phyloP scores from a whole-genome alignment of 2,329 filamentous ascomycete genomes.

The Fusarium graminum region DNA sequence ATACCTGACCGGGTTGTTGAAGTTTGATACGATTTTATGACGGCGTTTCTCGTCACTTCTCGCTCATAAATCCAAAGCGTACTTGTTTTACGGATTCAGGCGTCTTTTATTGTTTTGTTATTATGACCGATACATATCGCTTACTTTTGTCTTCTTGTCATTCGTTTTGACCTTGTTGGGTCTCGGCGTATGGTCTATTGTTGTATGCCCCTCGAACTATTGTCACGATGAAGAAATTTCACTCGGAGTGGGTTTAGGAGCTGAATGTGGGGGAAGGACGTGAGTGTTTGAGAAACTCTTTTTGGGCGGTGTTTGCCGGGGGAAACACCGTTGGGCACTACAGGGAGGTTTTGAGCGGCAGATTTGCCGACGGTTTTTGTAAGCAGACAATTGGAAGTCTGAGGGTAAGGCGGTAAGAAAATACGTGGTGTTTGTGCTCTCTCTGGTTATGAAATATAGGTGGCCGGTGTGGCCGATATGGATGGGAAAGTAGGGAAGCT shows the following conservation, averaged over 20 bases:
- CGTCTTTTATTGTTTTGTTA: conserved; percentile 28
- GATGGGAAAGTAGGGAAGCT: conserved; percentile 13
- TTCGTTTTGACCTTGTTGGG: conserved; percentile 15
- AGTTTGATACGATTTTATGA: conserved; percentile 45
- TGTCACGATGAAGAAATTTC: not conserved
- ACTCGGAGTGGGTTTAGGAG: not conserved
- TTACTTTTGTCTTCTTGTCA: conserved; percentile 9
- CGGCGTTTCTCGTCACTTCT: conserved; percentile 31
- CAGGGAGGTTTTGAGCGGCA: conserved; percentile 1
- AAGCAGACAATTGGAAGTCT: conserved; percentile 11
- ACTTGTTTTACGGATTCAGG: conserved; percentile 26
- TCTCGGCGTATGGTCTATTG: conserved; percentile 9
- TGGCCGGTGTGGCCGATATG: conserved; percentile 11
- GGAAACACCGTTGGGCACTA: conserved; percentile 17
- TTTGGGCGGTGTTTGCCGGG: conserved; percentile 18
- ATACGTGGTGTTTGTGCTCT: conserved; percentile 23
- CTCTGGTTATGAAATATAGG: conserved; percentile 18
- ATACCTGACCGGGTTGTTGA: conserved; percentile 47
- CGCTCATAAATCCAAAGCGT: conserved; percentile 34
- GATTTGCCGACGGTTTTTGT: conserved; percentile 3
- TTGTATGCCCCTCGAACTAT: conserved; percentile 7
- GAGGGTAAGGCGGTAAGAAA: conserved; percentile 1
- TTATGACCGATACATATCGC: conserved; percentile 24
- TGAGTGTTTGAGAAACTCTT: not conserved
- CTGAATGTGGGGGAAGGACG: not conserved